phyloP scores from a whole-genome alignment of 371 early-diverging fungal genomes.

The Lichtheimia hyalospora region DNA sequence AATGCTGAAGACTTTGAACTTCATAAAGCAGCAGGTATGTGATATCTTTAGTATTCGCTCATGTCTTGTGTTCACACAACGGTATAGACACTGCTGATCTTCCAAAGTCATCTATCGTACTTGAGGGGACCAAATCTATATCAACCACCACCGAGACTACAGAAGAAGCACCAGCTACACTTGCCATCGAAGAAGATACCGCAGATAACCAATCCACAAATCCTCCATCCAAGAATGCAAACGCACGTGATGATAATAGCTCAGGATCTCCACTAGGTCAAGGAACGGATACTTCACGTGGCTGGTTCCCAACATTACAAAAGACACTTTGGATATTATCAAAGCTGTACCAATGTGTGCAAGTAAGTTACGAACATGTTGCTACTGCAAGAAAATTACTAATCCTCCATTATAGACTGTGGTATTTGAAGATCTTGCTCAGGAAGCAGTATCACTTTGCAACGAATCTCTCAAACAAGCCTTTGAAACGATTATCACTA shows the following conservation, averaged over 20 bases:
- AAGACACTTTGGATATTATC: constrained; percentile 77
- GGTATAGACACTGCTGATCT: neutral
- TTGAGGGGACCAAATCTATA: constrained; percentile 13
- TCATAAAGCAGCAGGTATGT: constrained; percentile 4
- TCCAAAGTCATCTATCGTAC: constrained; percentile 25
- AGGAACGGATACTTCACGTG: constrained; percentile 46
- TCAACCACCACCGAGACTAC: neutral
- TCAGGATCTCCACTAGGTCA: constrained; percentile 40
- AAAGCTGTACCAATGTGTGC: constrained; percentile 77
- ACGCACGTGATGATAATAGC: neutral
- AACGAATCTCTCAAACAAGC: constrained; percentile 57
- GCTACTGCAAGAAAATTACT: no score
- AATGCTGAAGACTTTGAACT: constrained; percentile 65
- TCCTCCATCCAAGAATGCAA: neutral
- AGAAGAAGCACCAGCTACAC: constrained; percentile 28
- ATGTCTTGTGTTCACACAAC: neutral
- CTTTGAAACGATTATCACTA: constrained; percentile 37
- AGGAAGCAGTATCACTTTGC: constrained; percentile 79
- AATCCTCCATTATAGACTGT: constrained; percentile 34
- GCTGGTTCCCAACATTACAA: constrained; percentile 83
- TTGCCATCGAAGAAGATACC: constrained; percentile 35
- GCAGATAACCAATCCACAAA: constrained; percentile 13
- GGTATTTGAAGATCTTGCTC: constrained; percentile 82
- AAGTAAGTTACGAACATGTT: constrained; percentile 36
- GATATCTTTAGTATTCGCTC: neutral